A percentile compares a stretch with the other conserved stretches of the same genome.
Evolutionary conservation across 805 yeast genomes (phyloP).

Genomic region (Candida glaebosa): DNA sequence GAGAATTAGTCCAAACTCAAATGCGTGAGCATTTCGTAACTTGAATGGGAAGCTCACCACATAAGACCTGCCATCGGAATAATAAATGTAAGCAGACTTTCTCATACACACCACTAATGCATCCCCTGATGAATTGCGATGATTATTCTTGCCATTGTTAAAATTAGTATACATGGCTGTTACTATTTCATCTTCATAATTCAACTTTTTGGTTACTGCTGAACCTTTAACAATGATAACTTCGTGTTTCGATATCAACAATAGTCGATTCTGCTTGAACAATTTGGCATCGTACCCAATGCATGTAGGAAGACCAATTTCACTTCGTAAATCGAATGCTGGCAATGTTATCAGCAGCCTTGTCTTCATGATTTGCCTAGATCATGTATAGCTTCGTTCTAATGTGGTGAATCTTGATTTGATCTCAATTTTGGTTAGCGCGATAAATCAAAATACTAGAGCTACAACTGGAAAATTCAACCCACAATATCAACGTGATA

Average conservation of each 20-base stretch:
- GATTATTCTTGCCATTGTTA: slow-evolving; percentile 7
- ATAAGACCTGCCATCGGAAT: slow-evolving; percentile 54
- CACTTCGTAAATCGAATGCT: slow-evolving; percentile 27
- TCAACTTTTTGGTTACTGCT: slow-evolving; percentile 44
- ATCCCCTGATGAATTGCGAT: slow-evolving; percentile 3
- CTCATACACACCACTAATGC: slow-evolving; percentile 56
- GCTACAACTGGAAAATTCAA: too few relatives aligned
- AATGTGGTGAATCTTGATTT: background rate
- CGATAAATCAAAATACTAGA: too few relatives aligned
- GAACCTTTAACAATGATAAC: slow-evolving; percentile 49
- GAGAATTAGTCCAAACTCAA: slow-evolving; percentile 63
- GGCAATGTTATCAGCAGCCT: slow-evolving; percentile 22
- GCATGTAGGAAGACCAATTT: slow-evolving; percentile 20
- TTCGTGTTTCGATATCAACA: slow-evolving; percentile 32
- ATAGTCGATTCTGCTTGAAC: slow-evolving; percentile 29
- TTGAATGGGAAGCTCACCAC: slow-evolving; percentile 68
- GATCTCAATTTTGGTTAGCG: too few relatives aligned
- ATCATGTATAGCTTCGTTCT: too few relatives aligned
- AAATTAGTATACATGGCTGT: slow-evolving; percentile 63
- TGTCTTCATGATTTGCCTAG: background rate
- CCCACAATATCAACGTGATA: slow-evolving; percentile 1
- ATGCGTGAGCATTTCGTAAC: slow-evolving; percentile 57
- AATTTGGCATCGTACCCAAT: slow-evolving; percentile 16
- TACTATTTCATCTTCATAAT: slow-evolving; percentile 49
- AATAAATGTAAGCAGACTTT: slow-evolving; percentile 62